phyloP scores from a whole-genome alignment of 1,284 basidiomycete species.

The Termitomyces sp. region DNA sequence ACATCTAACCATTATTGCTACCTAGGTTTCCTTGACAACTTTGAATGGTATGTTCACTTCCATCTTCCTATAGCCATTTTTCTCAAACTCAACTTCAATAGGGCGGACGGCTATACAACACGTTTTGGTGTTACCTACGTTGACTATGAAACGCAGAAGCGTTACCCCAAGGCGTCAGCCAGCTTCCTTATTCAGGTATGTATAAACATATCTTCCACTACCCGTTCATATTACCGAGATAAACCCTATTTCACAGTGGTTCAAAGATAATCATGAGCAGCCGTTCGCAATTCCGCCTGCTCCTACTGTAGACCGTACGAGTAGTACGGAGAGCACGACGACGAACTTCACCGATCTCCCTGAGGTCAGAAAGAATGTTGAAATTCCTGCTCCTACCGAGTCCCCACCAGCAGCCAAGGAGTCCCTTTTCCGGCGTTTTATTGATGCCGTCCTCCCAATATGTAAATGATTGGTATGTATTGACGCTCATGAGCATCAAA shows the following conservation, averaged over 20 bases:
- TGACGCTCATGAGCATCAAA: neutral
- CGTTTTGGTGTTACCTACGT: conserved; percentile 67
- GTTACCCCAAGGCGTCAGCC: conserved; percentile 66
- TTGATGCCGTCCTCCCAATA: conserved; percentile 20
- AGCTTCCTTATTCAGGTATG: conserved; percentile 45
- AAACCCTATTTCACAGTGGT: conserved; percentile 23
- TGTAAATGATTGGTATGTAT: conserved; percentile 6
- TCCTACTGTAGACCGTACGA: neutral
- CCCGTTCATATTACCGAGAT: neutral
- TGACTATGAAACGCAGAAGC: conserved; percentile 68
- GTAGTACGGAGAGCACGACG: conserved; percentile 14
- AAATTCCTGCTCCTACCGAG: conserved; percentile 10
- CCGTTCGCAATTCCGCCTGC: conserved; percentile 12
- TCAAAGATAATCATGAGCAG: conserved; percentile 25
- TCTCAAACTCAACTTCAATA: neutral
- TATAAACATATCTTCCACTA: neutral
- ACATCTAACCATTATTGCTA: conserved; percentile 15
- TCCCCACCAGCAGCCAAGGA: conserved; percentile 5
- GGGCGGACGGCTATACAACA: conserved; percentile 61
- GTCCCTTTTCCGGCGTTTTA: conserved; percentile 19
- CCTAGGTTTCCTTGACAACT: conserved; percentile 64
- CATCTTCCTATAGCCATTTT: neutral
- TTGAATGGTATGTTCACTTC: conserved; percentile 49
- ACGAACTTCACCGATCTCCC: conserved; percentile 15
- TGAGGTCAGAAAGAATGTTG: conserved; percentile 14